phyloP scores from a whole-genome alignment of 1,284 basidiomycete genomes.

The Cerrena zonata region DNA sequence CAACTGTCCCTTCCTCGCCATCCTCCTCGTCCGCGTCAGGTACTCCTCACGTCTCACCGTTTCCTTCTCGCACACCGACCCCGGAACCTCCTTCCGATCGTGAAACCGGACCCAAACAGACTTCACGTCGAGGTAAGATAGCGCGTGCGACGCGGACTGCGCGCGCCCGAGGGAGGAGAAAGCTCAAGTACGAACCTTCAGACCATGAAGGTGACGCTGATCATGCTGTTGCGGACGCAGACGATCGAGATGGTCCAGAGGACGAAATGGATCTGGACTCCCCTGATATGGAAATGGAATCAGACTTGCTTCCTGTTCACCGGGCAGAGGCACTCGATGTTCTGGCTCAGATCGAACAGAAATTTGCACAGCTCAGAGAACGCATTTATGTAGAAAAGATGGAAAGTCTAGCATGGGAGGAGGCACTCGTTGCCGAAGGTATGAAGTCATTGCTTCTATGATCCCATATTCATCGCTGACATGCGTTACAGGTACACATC shows the following conservation, averaged over 20 bases:
- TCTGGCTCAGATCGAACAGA: conserved; percentile 71
- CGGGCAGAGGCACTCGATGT: conserved; percentile 75
- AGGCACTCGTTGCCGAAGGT: conserved; percentile 62
- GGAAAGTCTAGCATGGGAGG: conserved; percentile 74
- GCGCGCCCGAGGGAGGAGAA: conserved; percentile 18
- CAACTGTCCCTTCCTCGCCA: conserved; percentile 31
- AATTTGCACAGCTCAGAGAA: conserved; percentile 69
- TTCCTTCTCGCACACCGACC: conserved; percentile 42
- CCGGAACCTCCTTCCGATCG: conserved; percentile 30
- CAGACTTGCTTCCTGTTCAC: conserved; percentile 36
- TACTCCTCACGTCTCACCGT: conserved; percentile 29
- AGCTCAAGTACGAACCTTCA: conserved; percentile 26
- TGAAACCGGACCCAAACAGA: conserved; percentile 25
- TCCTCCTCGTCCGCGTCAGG: conserved; percentile 23
- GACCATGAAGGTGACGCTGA: conserved; percentile 35
- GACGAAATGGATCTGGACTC: conserved; percentile 40
- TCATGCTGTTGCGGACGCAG: conserved; percentile 35
- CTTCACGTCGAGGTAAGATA: conserved; percentile 20
- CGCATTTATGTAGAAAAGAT: conserved; percentile 77
- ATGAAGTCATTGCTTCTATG: conserved; percentile 21
- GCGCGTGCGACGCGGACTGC: conserved; percentile 17
- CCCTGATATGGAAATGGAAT: conserved; percentile 22
- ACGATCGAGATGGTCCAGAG: conserved; percentile 30
- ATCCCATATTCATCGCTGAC: conserved; percentile 5
- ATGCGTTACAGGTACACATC: conserved; percentile 59